Evolutionary conservation across 176 grass and related monocot species (phyloP), one percentile per base, ranked within the genome.

Genomic region (Ampelocalamus luodianensis): DNA sequence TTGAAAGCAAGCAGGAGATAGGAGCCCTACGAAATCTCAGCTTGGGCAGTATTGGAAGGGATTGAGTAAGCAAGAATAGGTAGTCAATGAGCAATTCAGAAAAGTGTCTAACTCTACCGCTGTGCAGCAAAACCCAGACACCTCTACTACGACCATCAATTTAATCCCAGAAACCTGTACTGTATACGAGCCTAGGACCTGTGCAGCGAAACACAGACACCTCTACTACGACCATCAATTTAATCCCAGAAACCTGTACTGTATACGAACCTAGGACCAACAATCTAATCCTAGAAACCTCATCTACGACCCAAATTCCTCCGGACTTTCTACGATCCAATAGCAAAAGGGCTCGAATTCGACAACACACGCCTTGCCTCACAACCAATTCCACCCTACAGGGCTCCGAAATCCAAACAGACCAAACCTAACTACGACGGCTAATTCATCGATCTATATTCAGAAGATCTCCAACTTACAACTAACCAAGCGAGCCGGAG

Each of bases 371-470:
- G 27, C 10, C 23, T 42, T 54, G 11, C 27, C 40, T 4, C 48
- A 42, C 42, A 60, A 42, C 51, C 49, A 48, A 32, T 79, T 50
- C 17, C 18, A n/a, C 10, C 17, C 23, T 18, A 15, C 11, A 78
- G 24, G 1, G 23, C 44, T 43, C 64, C 64, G 22, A 78, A 78
- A 53, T 45, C 44, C 42, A 71, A 82, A 68, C 51, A 72, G 23
- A 26, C 12, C 42, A 60, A 48, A 49, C 72, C 43, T 77, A 88
- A 71, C 13, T 26, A 61, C 20, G 22, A n/a, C 20, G 53, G 24
- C 16, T 24, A 51, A 55, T 55, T 20, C 53, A 55, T 55, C 62
- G 6, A 81, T 20, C 51, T 32, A 71, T 22, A 44, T 44, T 15
- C 27, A 24, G 20, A 46, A 63, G 56, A 42, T 7, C 18, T 42